Conservation (phyloP, 495 filamentous ascomycete species). For the Aspergillus affinis region DNA sequence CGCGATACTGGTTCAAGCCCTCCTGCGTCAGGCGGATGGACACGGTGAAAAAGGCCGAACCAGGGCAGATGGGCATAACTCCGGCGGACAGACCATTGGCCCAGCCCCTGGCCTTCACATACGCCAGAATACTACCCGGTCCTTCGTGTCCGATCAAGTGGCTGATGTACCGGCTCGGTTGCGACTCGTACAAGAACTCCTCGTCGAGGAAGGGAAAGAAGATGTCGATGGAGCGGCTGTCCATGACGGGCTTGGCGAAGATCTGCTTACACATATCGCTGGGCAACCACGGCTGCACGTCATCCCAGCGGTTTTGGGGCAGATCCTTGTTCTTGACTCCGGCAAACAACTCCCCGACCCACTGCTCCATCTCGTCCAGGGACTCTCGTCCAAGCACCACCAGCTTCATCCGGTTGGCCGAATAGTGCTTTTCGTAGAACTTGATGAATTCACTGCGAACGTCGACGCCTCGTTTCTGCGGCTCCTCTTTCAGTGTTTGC, state of each 20-base stretch:
- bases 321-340: conserved; percentile 83
- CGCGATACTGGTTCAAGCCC: conserved; percentile 78
- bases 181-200: conserved; percentile 75
- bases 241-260: conserved; percentile 97
- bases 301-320: conserved; percentile 77
- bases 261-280: conserved; percentile 74
- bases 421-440: conserved; percentile 89
- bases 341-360: conserved; percentile 86
- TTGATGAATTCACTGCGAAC: conserved; percentile 93
- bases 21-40: conserved; percentile 83
- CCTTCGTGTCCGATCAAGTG: conserved; percentile 97
- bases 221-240: conserved; percentile 79
- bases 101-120: conserved; percentile 95
- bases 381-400: conserved; percentile 85
- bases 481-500: conserved; percentile 82
- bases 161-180: conserved; percentile 86
- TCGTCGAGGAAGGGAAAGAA: conserved; percentile 90
- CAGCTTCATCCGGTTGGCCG: conserved; percentile 94
- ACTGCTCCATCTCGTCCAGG: conserved; percentile 83
- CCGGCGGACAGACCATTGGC: conserved; percentile 85
- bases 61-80: conserved; percentile 72
- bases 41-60: conserved; percentile 79
- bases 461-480: conserved; percentile 78
- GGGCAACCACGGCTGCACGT: conserved; percentile 64
- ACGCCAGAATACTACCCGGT: conserved; percentile 91